Conservation (phyloP, 352 stramenopile species). For the Globisporangium echinulatum region DNA sequence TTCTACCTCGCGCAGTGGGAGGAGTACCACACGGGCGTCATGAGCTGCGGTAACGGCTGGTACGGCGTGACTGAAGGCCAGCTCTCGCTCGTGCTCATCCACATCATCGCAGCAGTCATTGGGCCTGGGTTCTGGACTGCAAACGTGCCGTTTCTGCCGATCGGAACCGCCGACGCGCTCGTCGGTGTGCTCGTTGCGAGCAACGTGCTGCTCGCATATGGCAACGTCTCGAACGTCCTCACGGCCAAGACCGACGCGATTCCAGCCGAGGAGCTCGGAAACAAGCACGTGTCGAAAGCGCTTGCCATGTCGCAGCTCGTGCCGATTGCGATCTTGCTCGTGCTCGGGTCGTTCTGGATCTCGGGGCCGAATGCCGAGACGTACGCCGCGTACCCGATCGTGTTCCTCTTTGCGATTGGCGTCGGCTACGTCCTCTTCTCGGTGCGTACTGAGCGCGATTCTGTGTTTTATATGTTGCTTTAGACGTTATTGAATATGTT, state of each 20-base stretch:
- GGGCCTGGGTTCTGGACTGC: slow-evolving; percentile 52
- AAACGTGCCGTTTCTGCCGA: slow-evolving; percentile 27
- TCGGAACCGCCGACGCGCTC: slow-evolving; percentile 50
- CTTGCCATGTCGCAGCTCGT: slow-evolving; percentile 73
- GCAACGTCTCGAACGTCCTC: slow-evolving; percentile 76
- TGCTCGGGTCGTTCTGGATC: slow-evolving; percentile 67
- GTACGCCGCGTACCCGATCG: slow-evolving; percentile 59
- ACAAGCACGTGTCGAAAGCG: slow-evolving; percentile 82
- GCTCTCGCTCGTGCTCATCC: slow-evolving; percentile 61
- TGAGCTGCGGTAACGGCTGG: slow-evolving; percentile 83
- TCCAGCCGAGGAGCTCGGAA: slow-evolving; percentile 56
- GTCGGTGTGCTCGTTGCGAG: slow-evolving; percentile 52
- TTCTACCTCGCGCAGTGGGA: slow-evolving; percentile 88
- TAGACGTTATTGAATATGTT: too few relatives aligned
- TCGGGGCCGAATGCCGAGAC: slow-evolving; percentile 52
- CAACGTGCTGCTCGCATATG: slow-evolving; percentile 69
- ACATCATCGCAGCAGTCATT: slow-evolving; percentile 51
- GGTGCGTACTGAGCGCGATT: slow-evolving; percentile 21
- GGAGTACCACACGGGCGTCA: slow-evolving; percentile 86
- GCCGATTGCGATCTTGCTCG: slow-evolving; percentile 51
- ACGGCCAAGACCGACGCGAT: slow-evolving; percentile 44
- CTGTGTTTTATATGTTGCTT: neutral
- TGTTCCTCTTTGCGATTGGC: slow-evolving; percentile 78
- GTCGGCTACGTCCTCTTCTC: slow-evolving; percentile 84
- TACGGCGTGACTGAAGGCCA: slow-evolving; percentile 84